Evolutionary conservation across 176 grass and related monocot species (phyloP), one percentile per base, ranked within the genome.

Genomic region (Sorghum bicolor): DNA sequence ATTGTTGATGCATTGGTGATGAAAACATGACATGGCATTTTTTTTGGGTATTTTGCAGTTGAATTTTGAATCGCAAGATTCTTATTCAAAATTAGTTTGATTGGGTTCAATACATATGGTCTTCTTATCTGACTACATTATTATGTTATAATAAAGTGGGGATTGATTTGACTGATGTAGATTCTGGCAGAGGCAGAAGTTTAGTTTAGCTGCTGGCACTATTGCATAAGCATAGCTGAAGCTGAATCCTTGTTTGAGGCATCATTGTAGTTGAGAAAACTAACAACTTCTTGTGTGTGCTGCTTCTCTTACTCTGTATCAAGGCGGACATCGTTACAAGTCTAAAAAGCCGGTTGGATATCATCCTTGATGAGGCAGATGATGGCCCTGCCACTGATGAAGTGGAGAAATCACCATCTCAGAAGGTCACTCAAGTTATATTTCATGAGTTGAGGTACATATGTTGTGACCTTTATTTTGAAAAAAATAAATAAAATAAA

Each of bases 321-420:
- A 76, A 98, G 96, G 73, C 37, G 40, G 96, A 98, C 30, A 93
- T 98, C 64, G 70, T 93, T 62, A 65, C 78, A 44, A 93, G 91
- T 83, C 47, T 98, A 77, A 86, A 87, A 80, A 95, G 92, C 81
- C 92, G 96, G 88, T 78, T 98, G 22, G 93, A 98, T 41, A 87
- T 98, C 30, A 85, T 93, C 50, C 78, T 92, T 12, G 96, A 98
- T 65, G 91, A 98, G 62, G 85, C 74, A 77, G 93, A 98, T 78
- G 90, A 80, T 84, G 88, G 86, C 31, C 70, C 29, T 76, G 76
- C 26, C 15, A 24, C 33, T 57, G 53, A 80, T 68, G 75, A 24
- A 68, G 31, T 68, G 72, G 80, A 86, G 22, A 84, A 53, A 64
- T 74, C 43, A 84, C 22, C 88, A 69, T 72, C 76, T 66, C 89